Evolutionary conservation across 768 basidiomycete species (phyloP).

Genomic region (Nidularia pulvinata): DNA sequence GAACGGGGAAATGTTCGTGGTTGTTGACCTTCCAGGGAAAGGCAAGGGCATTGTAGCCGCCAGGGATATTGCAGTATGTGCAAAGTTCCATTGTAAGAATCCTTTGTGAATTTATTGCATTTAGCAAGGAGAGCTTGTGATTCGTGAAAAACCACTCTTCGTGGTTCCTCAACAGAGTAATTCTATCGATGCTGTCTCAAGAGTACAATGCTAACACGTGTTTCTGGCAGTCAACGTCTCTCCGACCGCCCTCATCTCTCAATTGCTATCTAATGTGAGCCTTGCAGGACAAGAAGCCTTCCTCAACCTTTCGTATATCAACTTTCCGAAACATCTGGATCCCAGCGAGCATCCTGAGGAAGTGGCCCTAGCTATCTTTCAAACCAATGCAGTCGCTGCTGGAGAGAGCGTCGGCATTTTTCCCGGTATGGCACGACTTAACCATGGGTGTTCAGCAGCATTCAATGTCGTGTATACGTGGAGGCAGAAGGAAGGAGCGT

Average conservation of each 20-base stretch:
- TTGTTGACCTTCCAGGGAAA: conserved; percentile 50
- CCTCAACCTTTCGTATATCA: conserved; percentile 56
- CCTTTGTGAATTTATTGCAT: no score
- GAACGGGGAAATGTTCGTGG: no score
- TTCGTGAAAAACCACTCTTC: conserved; percentile 56
- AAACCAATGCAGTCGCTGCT: conserved; percentile 64
- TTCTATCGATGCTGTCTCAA: conserved; percentile 14
- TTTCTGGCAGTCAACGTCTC: conserved; percentile 34
- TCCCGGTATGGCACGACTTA: conserved; percentile 64
- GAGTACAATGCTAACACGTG: not conserved
- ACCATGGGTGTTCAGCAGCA: conserved; percentile 67
- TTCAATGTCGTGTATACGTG: conserved; percentile 70
- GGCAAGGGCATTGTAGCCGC: conserved; percentile 55
- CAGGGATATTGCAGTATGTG: conserved; percentile 46
- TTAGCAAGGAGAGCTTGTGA: conserved; percentile 61
- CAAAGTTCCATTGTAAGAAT: no score
- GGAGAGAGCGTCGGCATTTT: conserved; percentile 60
- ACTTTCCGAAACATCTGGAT: conserved; percentile 40
- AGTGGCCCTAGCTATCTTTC: conserved; percentile 63
- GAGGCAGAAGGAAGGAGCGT: conserved; percentile 42
- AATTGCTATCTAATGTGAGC: conserved; percentile 27
- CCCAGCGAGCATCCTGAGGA: conserved; percentile 34
- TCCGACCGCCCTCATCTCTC: conserved; percentile 40
- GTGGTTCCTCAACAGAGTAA: conserved; percentile 47
- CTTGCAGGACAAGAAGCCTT: conserved; percentile 36